Evolutionary conservation across 306 rosid species (phyloP).

Genomic region (Fragaria vesca): DNA sequence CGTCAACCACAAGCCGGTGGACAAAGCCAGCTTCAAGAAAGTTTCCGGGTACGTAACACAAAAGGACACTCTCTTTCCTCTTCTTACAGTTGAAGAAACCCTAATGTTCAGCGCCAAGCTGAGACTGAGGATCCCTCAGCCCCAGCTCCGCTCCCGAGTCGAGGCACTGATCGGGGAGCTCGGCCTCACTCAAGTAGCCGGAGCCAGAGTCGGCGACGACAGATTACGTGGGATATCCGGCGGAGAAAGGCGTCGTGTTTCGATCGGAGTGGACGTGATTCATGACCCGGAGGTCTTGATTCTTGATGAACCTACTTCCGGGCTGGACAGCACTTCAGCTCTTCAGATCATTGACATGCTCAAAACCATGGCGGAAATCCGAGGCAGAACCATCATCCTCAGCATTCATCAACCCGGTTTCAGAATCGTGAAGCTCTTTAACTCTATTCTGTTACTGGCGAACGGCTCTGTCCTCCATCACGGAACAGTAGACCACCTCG

Average conservation of each 20-base stretch:
- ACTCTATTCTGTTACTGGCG: conserved; percentile 63
- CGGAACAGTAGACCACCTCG: conserved; percentile 71
- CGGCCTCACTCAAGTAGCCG: conserved; percentile 68
- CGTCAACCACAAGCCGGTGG: conserved; percentile 55
- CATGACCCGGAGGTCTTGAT: conserved; percentile 84
- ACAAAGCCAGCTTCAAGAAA: conserved; percentile 63
- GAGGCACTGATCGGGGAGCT: conserved; percentile 67
- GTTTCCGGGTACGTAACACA: conserved; percentile 91
- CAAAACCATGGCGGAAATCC: conserved; percentile 73
- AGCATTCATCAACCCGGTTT: conserved; percentile 95
- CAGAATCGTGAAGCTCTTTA: conserved; percentile 75
- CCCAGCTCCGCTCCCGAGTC: conserved; percentile 70
- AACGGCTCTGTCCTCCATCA: conserved; percentile 76
- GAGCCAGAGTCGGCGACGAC: conserved; percentile 73
- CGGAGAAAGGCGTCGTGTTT: conserved; percentile 86
- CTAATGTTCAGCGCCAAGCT: conserved; percentile 59
- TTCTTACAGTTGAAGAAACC: conserved; percentile 91
- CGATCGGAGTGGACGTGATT: conserved; percentile 90
- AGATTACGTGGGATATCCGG: conserved; percentile 84
- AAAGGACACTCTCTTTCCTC: conserved; percentile 70
- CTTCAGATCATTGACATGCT: conserved; percentile 85
- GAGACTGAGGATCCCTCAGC: conserved; percentile 45
- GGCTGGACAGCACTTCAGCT: conserved; percentile 89
- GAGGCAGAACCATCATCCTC: conserved; percentile 68
- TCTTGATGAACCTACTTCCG: conserved; percentile 96